Percentiles rank a stretch among this genome's conserved stretches.
phyloP scores from a whole-genome alignment of 2,329 filamentous ascomycete genomes.

The Knoxdaviesia capensis region DNA sequence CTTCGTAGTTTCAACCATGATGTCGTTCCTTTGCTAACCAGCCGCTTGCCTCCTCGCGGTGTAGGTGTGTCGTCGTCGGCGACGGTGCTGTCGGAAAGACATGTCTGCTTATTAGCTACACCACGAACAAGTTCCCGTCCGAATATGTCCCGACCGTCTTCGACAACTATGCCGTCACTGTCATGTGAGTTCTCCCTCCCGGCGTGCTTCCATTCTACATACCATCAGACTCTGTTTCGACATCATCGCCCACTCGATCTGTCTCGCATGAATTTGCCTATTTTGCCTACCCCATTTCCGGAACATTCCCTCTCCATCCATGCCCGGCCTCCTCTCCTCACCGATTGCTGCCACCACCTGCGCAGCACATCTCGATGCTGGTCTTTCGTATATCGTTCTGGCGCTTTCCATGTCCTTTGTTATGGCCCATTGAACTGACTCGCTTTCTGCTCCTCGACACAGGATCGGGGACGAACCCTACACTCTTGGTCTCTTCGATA shows the following conservation, averaged over 20 bases:
- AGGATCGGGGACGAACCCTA: conserved; percentile 99
- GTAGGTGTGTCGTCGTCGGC: conserved; percentile 97
- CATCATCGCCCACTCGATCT: not conserved
- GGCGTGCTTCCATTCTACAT: conserved; percentile 2
- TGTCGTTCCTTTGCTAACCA: not conserved
- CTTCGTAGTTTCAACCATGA: conserved; percentile 4
- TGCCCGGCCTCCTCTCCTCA: too few relatives aligned
- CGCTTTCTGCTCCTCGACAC: conserved; percentile 1
- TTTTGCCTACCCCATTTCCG: too few relatives aligned
- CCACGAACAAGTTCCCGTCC: conserved; percentile 97
- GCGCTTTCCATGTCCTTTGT: too few relatives aligned
- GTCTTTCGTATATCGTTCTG: too few relatives aligned
- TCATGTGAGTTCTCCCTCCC: conserved; percentile 56
- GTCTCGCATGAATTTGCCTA: too few relatives aligned
- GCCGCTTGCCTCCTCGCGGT: conserved; percentile 31
- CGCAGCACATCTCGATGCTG: too few relatives aligned
- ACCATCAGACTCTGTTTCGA: conserved; percentile 1
- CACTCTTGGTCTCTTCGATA: conserved; percentile 93
- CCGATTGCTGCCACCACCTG: too few relatives aligned
- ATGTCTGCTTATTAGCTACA: conserved; percentile 96
- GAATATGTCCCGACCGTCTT: conserved; percentile 99
- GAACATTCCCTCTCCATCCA: too few relatives aligned
- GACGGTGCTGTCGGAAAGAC: conserved; percentile 99
- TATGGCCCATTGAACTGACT: not conserved
- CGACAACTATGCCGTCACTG: conserved; percentile 98